Base-by-base conservation (phyloP, 257 asterid species). In the Solanum bukasovii region DNA sequence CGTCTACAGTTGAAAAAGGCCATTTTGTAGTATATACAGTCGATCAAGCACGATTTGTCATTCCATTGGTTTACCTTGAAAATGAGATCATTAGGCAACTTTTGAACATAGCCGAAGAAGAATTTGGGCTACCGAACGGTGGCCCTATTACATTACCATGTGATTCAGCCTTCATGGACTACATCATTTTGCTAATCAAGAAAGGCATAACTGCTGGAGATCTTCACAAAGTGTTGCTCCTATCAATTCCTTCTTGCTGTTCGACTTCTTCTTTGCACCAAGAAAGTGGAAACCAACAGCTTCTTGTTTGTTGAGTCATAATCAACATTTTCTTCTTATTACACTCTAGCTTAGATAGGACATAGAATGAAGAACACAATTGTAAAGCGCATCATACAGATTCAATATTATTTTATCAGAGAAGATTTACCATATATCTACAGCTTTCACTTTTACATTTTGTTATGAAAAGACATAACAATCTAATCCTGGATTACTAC, bases 391-490 rank as follows among this genome's bases (percentile, higher is more conserved):
- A 14, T 14, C 77, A 71, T 71, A 71, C 6, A 29, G 1, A 1
- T 29, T 70, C 5, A 70, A 70, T 70, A 29, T 70, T 13, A 31
- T 14, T 29, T 14, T 3, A 71, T 71, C 77, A 71, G 13, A 31
- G 2, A 29, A 29, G 2, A 29, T 29, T 29, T 29, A 29, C 31
- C 31, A 29, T 31, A 31, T 38, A 33, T 33, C 42, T 0, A 38
- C 0, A 0, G 11, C 11, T 38, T 38, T 38, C 42, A 38, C 3
- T 38, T 38, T 38, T 38, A 38, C 42, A 38, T 38, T 38, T 2
- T 0, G 1, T 8, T 38, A 8, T 38, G 42, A 38, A 11, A 0
- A 38, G 3, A 38, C 42, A 0, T 8, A 2, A 38, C 42, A 38
- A 38, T 38, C 42, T 38, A 0, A 38, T 38, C 11, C 42, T 38